Conservation (phyloP, 257 asterid genomes). For the Solanum bulbocastanum region DNA sequence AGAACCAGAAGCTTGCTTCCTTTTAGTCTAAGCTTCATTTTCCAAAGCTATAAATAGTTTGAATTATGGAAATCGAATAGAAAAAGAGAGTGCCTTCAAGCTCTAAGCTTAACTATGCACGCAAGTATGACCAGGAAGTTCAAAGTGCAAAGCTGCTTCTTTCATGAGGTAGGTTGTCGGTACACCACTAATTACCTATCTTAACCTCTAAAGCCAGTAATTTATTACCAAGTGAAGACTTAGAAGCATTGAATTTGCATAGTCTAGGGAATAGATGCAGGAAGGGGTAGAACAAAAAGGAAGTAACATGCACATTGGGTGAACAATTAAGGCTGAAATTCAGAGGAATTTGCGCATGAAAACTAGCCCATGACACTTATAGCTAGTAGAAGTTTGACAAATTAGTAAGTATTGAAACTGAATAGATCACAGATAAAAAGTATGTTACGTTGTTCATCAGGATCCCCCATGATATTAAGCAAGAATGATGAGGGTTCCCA, state of each 20-base stretch:
- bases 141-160: neutral
- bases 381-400: neutral
- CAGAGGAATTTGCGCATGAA: neutral
- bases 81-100: neutral
- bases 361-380: neutral
- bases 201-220: neutral
- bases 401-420: neutral
- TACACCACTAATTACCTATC: neutral
- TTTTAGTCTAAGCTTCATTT: neutral
- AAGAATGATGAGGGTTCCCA: neutral
- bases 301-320: neutral
- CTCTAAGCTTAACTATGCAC: neutral
- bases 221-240: neutral
- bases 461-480: neutral
- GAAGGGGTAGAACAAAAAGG: neutral
- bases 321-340: neutral
- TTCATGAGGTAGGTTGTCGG: neutral
- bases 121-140: neutral
- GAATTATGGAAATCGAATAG: neutral
- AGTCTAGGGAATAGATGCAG: neutral
- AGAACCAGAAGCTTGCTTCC: neutral
- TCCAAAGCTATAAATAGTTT: neutral
- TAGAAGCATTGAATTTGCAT: neutral
- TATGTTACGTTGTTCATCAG: no score
- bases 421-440: neutral